Evolutionary conservation across 2,329 filamentous ascomycete genomes (phyloP).

Genomic region (Phialemoniopsis sp.): DNA sequence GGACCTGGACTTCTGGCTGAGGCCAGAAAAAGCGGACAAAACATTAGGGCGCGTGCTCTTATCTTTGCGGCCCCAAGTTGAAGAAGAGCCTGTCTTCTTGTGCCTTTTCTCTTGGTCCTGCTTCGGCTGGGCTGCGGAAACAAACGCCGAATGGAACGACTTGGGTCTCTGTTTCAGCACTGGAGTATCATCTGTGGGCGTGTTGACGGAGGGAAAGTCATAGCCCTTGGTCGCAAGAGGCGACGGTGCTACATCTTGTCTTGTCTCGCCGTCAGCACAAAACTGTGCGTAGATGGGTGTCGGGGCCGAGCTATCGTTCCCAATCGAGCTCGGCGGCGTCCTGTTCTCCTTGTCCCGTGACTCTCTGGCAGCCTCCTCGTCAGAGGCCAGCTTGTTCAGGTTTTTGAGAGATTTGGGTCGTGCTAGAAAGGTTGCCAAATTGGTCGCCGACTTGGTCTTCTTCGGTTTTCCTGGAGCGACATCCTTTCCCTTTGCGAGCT

Average conservation of each 20-base stretch:
- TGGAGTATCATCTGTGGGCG: constrained; percentile 10
- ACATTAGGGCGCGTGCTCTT: constrained; percentile 36
- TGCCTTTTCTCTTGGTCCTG: constrained; percentile 11
- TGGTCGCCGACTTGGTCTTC: constrained; percentile 80
- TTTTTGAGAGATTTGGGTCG: constrained; percentile 71
- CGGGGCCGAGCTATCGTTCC: constrained; percentile 23
- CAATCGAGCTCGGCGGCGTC: constrained; percentile 50
- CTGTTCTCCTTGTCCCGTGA: constrained; percentile 79
- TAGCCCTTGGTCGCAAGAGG: too few species aligned
- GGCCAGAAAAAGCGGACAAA: constrained; percentile 30
- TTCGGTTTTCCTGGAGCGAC: constrained; percentile 54
- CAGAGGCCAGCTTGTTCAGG: constrained; percentile 41
- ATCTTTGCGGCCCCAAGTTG: constrained; percentile 24
- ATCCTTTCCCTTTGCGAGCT: constrained; percentile 27
- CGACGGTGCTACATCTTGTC: not conserved
- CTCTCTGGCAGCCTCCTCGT: constrained; percentile 22
- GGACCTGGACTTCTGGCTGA: constrained; percentile 24
- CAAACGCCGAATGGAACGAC: constrained; percentile 40
- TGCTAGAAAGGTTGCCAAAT: constrained; percentile 72
- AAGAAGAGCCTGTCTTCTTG: constrained; percentile 12
- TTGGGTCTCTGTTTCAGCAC: constrained; percentile 41
- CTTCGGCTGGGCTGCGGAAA: constrained; percentile 10
- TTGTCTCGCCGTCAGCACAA: constrained; percentile 28
- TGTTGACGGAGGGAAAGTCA: constrained; percentile 5
- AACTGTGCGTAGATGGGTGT: constrained; percentile 87